These are phyloP conservation scores for Solanum lignicaule DNA, from an alignment of 257 asterid genomes.

Conservation along the genomic window DNA sequence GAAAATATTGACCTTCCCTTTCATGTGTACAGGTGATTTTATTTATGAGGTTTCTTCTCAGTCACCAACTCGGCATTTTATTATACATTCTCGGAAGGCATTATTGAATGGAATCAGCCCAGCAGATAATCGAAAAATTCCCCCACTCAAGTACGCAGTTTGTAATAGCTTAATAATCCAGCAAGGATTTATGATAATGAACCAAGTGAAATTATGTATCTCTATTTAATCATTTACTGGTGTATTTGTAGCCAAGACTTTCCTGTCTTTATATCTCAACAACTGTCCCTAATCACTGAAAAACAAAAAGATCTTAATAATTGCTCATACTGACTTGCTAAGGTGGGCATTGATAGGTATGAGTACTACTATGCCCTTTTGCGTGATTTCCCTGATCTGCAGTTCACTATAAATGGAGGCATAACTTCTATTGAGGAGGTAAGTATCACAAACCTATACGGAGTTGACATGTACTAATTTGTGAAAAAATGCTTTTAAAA, in stretches of 20 bases:
- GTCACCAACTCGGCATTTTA: constrained; percentile 86
- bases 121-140: constrained; percentile 80
- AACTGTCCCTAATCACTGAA: neutral
- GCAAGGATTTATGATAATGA: neutral
- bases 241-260: constrained; percentile 1
- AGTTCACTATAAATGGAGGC: constrained; percentile 92
- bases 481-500: neutral
- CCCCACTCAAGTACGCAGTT: constrained; percentile 67
- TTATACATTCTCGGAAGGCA: constrained; percentile 94
- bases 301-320: neutral
- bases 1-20: neutral
- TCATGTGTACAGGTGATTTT: constrained; percentile 70
- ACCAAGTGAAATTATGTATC: neutral
- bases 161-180: neutral
- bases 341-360: constrained; percentile 35
- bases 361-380: constrained; percentile 91
- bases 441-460: constrained; percentile 3
- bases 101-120: constrained; percentile 90
- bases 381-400: constrained; percentile 94
- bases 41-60: constrained; percentile 83
- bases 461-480: neutral
- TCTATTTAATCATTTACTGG: neutral
- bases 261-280: neutral
- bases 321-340: neutral
- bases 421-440: constrained; percentile 83